phyloP scores from a whole-genome alignment of 805 yeast species.

The Lipomyces anomalus region DNA sequence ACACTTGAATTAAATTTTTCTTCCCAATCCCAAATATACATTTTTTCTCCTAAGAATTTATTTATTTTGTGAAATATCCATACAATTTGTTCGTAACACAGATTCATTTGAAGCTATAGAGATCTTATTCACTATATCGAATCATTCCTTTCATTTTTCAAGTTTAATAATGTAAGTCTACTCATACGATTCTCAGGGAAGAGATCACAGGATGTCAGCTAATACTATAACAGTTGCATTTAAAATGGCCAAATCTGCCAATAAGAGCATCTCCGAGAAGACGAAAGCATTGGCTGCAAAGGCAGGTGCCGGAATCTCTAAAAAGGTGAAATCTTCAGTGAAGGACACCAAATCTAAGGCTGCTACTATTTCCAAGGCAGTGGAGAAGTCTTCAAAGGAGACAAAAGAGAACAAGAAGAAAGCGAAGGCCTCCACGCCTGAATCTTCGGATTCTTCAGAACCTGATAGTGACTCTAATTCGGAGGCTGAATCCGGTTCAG shows the following conservation, averaged over 20 bases:
- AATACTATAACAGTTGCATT: too few relatives aligned
- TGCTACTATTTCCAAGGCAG: conserved; percentile 4
- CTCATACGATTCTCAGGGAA: too few relatives aligned
- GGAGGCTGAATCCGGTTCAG: conserved; percentile 10
- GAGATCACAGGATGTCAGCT: too few relatives aligned
- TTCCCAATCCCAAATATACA: too few relatives aligned
- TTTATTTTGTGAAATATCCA: too few relatives aligned
- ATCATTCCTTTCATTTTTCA: too few relatives aligned
- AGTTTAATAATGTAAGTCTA: too few relatives aligned
- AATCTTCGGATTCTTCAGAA: conserved; percentile 23
- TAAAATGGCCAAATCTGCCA: conserved; percentile 14
- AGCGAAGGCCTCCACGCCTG: conserved; percentile 9
- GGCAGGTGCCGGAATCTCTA: conserved; percentile 20
- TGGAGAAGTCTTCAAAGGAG: conserved; percentile 18
- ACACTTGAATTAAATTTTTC: too few relatives aligned
- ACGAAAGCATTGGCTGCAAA: conserved; percentile 19
- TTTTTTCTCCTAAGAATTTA: too few relatives aligned
- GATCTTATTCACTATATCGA: too few relatives aligned
- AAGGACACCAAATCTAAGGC: conserved; percentile 8
- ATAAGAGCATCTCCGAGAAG: conserved; percentile 3
- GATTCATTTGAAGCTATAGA: too few relatives aligned
- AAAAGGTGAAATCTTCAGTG: conserved; percentile 16
- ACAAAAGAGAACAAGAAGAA: conserved; percentile 18
- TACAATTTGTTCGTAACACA: too few relatives aligned
- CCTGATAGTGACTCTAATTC: conserved; percentile 26